A percentile compares a stretch with the other conserved stretches of the same genome.
phyloP scores from a whole-genome alignment of 2,329 filamentous ascomycete genomes.

The Sclerotinia borealis region DNA sequence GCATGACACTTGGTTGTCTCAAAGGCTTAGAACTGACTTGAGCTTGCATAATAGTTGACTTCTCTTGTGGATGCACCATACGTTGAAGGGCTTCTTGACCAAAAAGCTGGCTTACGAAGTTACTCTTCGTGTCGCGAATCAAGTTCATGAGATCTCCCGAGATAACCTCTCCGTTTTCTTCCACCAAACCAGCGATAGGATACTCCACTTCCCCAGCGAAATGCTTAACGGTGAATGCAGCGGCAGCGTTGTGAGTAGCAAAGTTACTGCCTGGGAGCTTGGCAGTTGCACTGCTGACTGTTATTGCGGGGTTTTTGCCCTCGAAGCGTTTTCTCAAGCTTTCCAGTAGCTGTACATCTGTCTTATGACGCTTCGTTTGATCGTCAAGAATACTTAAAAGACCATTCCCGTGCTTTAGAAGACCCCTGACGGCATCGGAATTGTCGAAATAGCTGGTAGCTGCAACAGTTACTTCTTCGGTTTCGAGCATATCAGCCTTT shows the following conservation, averaged over 20 bases:
- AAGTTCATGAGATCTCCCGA: conserved; percentile 94
- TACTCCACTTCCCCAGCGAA: conserved; percentile 98
- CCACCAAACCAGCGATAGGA: conserved; percentile 75
- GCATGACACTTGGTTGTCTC: conserved; percentile 87
- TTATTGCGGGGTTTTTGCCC: conserved; percentile 86
- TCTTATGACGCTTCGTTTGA: conserved; percentile 83
- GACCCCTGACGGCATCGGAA: conserved; percentile 83
- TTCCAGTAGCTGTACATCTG: conserved; percentile 84
- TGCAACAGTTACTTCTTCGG: conserved; percentile 83
- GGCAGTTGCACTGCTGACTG: conserved; percentile 67
- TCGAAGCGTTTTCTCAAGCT: conserved; percentile 89
- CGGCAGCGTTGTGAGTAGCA: conserved; percentile 70
- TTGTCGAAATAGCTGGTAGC: conserved; percentile 98
- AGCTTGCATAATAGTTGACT: conserved; percentile 86
- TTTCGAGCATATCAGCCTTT: conserved; percentile 88
- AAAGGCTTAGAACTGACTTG: conserved; percentile 94
- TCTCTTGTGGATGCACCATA: conserved; percentile 87
- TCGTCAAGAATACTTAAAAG: conserved; percentile 92
- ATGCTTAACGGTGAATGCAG: conserved; percentile 85
- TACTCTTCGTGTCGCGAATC: conserved; percentile 78
- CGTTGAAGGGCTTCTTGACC: conserved; percentile 94
- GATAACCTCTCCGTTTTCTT: conserved; percentile 94
- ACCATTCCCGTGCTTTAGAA: conserved; percentile 89
- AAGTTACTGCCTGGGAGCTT: conserved; percentile 86
- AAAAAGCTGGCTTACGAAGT: conserved; percentile 84